Evolutionary conservation across 768 basidiomycete genomes (phyloP).

Genomic region (Phlebiopsis flavidoalba): DNA sequence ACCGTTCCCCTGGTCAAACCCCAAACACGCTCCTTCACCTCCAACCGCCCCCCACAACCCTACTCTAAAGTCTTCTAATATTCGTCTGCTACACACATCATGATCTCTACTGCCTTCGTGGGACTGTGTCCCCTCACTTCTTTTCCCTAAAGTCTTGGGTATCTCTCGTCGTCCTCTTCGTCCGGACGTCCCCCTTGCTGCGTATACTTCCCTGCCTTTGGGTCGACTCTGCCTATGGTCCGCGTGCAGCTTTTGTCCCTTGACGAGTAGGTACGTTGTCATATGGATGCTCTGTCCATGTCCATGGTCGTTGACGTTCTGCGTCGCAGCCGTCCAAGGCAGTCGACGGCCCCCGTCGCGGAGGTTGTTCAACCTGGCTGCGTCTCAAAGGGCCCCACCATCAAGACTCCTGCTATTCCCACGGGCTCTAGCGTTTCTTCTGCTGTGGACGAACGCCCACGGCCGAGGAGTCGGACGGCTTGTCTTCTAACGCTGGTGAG

Average conservation of each 20-base stretch:
- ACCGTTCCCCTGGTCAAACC: neutral
- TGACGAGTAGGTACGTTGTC: neutral
- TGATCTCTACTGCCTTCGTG: neutral
- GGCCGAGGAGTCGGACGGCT: too few relatives aligned
- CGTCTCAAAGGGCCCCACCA: too few relatives aligned
- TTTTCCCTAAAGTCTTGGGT: neutral
- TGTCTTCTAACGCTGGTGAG: too few relatives aligned
- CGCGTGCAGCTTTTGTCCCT: neutral
- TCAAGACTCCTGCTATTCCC: too few relatives aligned
- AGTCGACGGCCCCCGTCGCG: too few relatives aligned
- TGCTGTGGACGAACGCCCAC: too few relatives aligned
- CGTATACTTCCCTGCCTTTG: neutral
- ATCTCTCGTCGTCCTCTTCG: neutral
- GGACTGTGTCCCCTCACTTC: neutral
- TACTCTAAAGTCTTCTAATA: neutral
- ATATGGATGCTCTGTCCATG: neutral
- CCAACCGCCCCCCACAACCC: neutral
- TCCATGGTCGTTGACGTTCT: neutral
- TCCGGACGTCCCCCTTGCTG: neutral
- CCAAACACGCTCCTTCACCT: neutral
- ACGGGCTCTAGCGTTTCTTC: too few relatives aligned
- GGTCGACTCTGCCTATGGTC: neutral
- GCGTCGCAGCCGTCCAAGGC: too few relatives aligned
- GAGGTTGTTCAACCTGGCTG: too few relatives aligned
- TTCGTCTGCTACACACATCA: neutral